These are phyloP conservation scores for Graphilbum ipis-grandicollis DNA, from an alignment of 2,329 filamentous ascomycete genomes.

Conservation along the genomic window DNA sequence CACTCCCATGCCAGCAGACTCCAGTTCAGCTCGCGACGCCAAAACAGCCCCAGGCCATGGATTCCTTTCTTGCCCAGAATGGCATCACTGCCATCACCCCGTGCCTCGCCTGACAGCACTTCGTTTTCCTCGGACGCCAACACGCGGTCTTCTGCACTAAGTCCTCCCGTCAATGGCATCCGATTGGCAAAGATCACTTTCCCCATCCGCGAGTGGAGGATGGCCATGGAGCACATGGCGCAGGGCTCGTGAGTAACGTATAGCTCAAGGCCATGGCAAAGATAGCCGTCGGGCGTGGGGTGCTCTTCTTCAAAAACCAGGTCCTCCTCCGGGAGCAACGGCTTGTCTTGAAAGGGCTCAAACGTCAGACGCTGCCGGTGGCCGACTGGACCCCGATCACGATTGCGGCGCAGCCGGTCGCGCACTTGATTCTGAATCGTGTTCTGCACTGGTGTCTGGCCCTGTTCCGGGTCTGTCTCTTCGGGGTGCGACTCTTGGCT, in stretches of 20 bases:
- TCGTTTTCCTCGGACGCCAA: neutral
- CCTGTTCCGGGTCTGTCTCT: neutral
- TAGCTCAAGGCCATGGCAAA: constrained; percentile 84
- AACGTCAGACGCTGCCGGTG: constrained; percentile 27
- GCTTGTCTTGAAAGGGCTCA: constrained; percentile 50
- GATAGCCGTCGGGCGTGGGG: constrained; percentile 61
- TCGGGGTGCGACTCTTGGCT: neutral
- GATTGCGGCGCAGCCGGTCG: constrained; percentile 9
- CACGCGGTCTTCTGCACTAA: constrained; percentile 58
- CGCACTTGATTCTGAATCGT: constrained; percentile 9
- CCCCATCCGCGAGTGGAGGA: constrained; percentile 84
- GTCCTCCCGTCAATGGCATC: constrained; percentile 66
- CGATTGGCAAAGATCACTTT: constrained; percentile 65
- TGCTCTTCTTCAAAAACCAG: constrained; percentile 46
- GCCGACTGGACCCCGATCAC: constrained; percentile 9
- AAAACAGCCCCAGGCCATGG: constrained; percentile 48
- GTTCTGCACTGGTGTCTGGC: constrained; percentile 4
- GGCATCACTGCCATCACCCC: neutral
- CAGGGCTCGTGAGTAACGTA: constrained; percentile 95
- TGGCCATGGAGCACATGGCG: constrained; percentile 91
- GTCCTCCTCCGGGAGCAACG: constrained; percentile 50
- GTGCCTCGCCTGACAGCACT: neutral
- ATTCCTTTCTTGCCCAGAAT: constrained; percentile 10
- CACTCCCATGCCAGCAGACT: constrained; percentile 69
- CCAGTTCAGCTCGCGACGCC: constrained; percentile 70